Conservation (phyloP, 164 flowering plant genomes). For the Vitis cinerea region DNA sequence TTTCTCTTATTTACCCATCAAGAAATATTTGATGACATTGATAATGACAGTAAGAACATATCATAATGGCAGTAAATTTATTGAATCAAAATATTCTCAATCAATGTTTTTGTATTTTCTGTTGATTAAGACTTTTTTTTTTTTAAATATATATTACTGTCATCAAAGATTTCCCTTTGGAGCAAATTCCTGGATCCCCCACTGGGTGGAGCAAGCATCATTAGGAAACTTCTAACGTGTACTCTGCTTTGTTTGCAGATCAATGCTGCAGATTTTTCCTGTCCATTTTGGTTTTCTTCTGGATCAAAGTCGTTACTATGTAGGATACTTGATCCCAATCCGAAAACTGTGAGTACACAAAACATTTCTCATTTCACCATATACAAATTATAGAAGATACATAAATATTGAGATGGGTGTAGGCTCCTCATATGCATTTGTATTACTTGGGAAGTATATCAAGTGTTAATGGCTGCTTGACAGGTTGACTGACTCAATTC, state of each 20-base stretch:
- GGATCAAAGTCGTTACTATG: conserved; percentile 62
- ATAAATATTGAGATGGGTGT: not conserved
- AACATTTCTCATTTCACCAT: not conserved
- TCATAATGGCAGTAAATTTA: no score
- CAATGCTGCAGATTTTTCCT: conserved; percentile 69
- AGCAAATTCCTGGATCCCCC: no score
- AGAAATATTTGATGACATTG: no score
- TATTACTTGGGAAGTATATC: not conserved
- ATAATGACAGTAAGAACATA: no score
- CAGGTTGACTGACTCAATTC: no score
- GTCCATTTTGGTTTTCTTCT: conserved; percentile 86
- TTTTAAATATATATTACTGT: no score
- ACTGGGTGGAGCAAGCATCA: no score
- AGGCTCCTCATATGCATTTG: not conserved
- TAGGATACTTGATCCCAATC: conserved; percentile 87
- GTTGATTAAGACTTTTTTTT: no score
- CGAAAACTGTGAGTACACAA: conserved; percentile 67
- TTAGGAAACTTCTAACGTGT: conserved; percentile 8
- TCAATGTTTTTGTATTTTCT: no score
- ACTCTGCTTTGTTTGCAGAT: conserved; percentile 47
- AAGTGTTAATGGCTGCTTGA: not conserved
- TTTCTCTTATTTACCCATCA: no score
- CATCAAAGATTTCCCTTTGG: no score
- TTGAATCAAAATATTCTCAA: no score
- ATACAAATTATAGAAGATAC: not conserved